Base-by-base conservation (phyloP, 2,329 filamentous ascomycete genomes). In the Diplodia intermedia region DNA sequence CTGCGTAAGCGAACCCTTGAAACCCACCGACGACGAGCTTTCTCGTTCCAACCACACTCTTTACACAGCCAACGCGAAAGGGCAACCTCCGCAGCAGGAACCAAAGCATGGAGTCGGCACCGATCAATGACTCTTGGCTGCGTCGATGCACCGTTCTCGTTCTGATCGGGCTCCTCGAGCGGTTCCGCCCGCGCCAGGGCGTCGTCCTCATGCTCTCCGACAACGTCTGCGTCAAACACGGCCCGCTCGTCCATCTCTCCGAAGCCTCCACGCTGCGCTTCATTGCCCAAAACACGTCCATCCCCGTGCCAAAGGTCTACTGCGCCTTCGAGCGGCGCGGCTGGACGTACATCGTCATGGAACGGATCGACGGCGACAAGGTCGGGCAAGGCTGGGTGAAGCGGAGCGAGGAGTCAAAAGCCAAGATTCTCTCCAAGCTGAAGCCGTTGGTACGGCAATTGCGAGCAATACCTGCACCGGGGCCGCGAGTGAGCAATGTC, bases 301-400 rank as follows among this genome's bases (percentile, higher is more conserved):
- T 85, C 26, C 82, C 83, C 4, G 79, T 84, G 0, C 83, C 84
- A 2, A 77, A 78, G 11, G 75, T 85, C 1, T 75, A 82, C 69
- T 82, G 77, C 69, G 75, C 82, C 43, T 85, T 85, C 62, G 65
- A 75, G 1, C 74, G 79, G 65, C 76, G 78, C 11, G 77, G 77
- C 20, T 70, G 70, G 4, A 26, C 26, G 0, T 83, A 83, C 70
- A 84, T 86, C 53, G 75, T 85, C 0, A 86, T 86, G 83, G 72
- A 78, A 38, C 66, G 75, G 52, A 77, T 82, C 33, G 61, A 73
- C 3, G 79, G 80, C 29, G 65, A 73, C 11, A 49, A 50, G 4
- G 20, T 78, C n/a, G 67, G 71, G 33, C 66, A 47, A 12, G 70
- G 61, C 1, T 76, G 72, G 75, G 57, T 66, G 11, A 26, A 56